Evolutionary conservation across 176 grass and related monocot genomes (phyloP), one percentile per base, ranked within the genome.

Genomic region (Poa pratensis): DNA sequence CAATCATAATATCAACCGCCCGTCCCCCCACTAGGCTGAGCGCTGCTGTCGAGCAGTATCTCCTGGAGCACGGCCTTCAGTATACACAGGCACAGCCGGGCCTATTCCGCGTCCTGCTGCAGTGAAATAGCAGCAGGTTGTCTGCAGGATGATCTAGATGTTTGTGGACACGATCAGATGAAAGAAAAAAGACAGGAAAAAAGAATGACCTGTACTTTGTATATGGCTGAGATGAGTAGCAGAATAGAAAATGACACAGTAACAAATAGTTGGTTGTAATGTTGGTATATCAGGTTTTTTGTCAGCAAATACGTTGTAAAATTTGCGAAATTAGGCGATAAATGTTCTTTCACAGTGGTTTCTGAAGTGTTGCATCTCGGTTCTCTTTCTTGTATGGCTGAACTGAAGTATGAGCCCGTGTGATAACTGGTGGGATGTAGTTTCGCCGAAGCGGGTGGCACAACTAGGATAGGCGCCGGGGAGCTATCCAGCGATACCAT

Each of bases 191-290:
- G 78, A 43, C 48, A 40, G 15, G 39, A 59, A 83, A 54, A 63
- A 70, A 68, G 48, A 32, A 81, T 90, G 88, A 83, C 84, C 69
- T 94, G 83, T 85, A 86, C 84, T 84, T 90, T 97, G 92, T 92
- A 97, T 90, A 94, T 94, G 89, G 86, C 82, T 81, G 83, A 91
- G 86, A 82, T 87, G 82, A 82, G 84, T 87, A 95, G 87, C 82
- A 86, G 85, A 86, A 69, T 90, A 91, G 79, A 89, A 60, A 86
- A 76, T 85, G 35, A 87, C 89, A 80, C 77, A 67, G 48, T 17
- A 50, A 74, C 71, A 30, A 51, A 75, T 86, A 88, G 88, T 17
- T 87, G 27, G 55, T 77, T 90, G 86, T 87, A 91, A 76, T 87
- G 82, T 85, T 64, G 73, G 71, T 86, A 87, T 92, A 91, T 79